Base-by-base conservation (phyloP, 2,329 filamentous ascomycete species). In the Stenocarpella maydis region DNA sequence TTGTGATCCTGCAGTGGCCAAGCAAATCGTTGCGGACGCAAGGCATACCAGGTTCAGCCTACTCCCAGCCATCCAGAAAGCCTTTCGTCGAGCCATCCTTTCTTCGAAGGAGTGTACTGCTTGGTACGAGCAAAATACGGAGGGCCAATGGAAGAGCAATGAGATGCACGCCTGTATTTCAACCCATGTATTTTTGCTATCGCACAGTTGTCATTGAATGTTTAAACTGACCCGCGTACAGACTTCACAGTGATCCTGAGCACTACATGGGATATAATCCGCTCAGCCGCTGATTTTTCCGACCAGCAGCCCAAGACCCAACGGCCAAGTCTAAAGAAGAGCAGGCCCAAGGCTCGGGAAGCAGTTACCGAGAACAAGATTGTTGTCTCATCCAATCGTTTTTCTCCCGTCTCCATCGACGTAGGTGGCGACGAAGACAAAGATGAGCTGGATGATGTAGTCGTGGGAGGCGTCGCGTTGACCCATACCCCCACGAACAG, bases 21-120 rank as follows among this genome's bases (percentile, higher is more conserved):
- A 63, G 14, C 26, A 63, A 43, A 63, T 63, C 10, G 58, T 49
- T 37, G 41, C 58, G 10, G 31, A 49, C 12, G 58, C 41, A 5
- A 63, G 49, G 24, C 26, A 61, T 1, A 21, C 26, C 2, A 3
- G 26, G 3, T 63, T 63, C 28, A 63, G 12, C 15, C 24, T 63
- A 2, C 14, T 61, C 19, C 41, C 65, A 1, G 2, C 55, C 6
- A 28, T 68, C 14, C 34, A 68, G 28, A 9, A 17, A 37, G 53
- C 53, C 17, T 68, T 68, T 14, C 65, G 65, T 12, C 65, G 65
- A 14, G 65, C 65, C 26, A 68, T 68, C 3, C 12, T 50, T 39
- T 45, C 65, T n/a, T 54, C 54, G 34, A 61, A 52, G 17, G 19
- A 41, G 14, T 39, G 26, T 15, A 61, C 65, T n/a, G 24, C 19